Percentiles rank a stretch among this genome's conserved stretches.
Conservation (phyloP, 331 rosid genomes). For the Acacia pycnantha region DNA sequence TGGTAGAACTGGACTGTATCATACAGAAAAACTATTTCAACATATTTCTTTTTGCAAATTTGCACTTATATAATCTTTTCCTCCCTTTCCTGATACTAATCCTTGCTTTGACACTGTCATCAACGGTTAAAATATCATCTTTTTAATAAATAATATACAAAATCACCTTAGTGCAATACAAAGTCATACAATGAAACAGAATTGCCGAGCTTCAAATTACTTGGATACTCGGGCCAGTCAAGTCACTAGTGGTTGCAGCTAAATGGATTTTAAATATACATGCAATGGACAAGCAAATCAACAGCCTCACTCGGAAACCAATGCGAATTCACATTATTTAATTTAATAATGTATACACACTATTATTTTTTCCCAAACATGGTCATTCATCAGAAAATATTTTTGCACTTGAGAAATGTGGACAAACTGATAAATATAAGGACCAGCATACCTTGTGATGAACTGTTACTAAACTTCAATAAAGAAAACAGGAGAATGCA, state of each 20-base stretch:
- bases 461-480: no score
- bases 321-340: no score
- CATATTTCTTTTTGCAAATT: not conserved
- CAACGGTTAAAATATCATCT: not conserved
- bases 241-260: not conserved
- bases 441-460: no score
- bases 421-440: no score
- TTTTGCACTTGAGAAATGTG: no score
- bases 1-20: slow-evolving; percentile 32
- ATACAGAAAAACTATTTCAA: slow-evolving; percentile 17
- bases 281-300: not conserved
- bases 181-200: not conserved
- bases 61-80: not conserved
- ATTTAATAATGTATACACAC: no score
- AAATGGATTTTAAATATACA: not conserved
- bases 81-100: slow-evolving; percentile 1
- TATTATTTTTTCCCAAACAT: no score
- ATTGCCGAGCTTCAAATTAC: not conserved
- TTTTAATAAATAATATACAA: not conserved
- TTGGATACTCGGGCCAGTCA: not conserved
- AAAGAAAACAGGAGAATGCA: no score
- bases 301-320: not conserved
- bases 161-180: not conserved
- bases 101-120: not conserved
- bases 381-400: no score